phyloP scores from a whole-genome alignment of 305 asterid species.

The Salvia sclarea region DNA sequence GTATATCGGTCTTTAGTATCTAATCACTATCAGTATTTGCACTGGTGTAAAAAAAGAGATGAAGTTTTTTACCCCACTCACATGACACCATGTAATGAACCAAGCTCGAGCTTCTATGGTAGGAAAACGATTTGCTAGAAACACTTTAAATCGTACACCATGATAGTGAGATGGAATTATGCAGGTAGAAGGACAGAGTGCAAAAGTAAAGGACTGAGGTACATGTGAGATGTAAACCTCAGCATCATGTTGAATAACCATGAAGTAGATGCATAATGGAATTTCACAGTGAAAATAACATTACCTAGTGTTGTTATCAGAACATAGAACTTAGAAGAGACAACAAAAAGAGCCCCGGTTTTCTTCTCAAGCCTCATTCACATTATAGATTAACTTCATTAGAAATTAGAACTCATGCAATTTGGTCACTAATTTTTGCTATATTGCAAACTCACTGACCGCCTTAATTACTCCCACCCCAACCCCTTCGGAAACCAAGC shows the following conservation, averaged over 20 bases:
- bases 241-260: conserved; percentile 1
- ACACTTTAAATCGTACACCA: background rate
- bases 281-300: background rate
- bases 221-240: background rate
- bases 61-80: background rate
- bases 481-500: conserved; percentile 1
- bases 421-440: background rate
- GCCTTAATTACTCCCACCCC: background rate
- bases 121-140: background rate
- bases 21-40: background rate
- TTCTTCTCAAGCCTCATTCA: background rate
- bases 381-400: conserved; percentile 5
- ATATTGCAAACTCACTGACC: background rate
- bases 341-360: background rate
- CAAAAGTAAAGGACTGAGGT: background rate
- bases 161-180: background rate
- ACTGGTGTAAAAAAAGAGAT: background rate
- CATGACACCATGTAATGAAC: background rate
- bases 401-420: background rate
- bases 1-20: background rate
- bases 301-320: background rate
- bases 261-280: background rate
- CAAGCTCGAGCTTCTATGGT: background rate
- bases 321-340: background rate
- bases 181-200: background rate